Percentiles rank a stretch among this genome's conserved stretches.
Evolutionary conservation across 192 early-diverging fungal species (phyloP).

Genomic region (Paraglomus occultum): DNA sequence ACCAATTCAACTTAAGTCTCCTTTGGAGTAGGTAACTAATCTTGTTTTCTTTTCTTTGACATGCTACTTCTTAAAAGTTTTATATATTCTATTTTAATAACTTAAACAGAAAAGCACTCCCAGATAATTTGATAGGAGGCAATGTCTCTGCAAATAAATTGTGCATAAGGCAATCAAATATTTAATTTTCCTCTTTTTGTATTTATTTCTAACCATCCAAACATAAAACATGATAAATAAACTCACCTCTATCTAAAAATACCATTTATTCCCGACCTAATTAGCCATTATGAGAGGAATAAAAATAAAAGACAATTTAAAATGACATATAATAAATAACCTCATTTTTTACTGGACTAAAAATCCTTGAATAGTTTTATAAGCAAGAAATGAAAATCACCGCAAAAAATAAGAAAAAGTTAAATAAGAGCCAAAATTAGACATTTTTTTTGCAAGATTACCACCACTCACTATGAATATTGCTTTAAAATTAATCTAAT

Average conservation of each 20-base stretch:
- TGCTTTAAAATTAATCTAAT: no score
- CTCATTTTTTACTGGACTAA: background rate
- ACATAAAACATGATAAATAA: background rate
- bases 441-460: no score
- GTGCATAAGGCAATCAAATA: background rate
- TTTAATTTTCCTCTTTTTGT: background rate
- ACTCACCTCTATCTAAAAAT: background rate
- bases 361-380: constrained; percentile 14
- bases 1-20: no score
- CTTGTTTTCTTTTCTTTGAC: no score
- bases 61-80: no score
- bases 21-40: no score
- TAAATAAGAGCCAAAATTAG: constrained; percentile 10
- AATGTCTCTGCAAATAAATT: no score
- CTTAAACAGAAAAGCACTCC: no score
- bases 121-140: no score
- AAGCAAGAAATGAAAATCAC: constrained; percentile 12
- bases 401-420: constrained; percentile 11
- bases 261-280: constrained; percentile 15
- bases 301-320: constrained; percentile 21
- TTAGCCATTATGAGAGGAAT: constrained; percentile 15
- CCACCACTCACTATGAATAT: no score
- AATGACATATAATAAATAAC: background rate
- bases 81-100: no score
- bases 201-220: background rate